Evolutionary conservation across 345 rosid genomes (phyloP).

Genomic region (Salix caprea): DNA sequence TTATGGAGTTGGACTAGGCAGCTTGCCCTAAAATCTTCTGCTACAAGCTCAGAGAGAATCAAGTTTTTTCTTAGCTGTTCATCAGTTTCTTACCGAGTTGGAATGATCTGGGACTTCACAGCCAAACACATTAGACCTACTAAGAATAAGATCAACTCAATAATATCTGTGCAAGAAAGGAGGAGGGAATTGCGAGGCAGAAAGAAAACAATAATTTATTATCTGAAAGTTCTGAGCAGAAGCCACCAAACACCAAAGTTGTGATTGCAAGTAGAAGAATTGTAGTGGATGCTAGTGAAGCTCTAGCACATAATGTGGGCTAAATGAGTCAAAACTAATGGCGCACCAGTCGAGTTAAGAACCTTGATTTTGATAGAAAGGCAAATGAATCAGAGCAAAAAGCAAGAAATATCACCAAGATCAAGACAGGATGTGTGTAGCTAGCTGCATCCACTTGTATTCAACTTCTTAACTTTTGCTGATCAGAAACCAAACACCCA

Average conservation of each 20-base stretch:
- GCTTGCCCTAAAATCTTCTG: neutral
- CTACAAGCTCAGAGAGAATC: too few relatives aligned
- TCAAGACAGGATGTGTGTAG: conserved; percentile 48
- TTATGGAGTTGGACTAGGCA: neutral
- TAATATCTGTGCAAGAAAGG: neutral
- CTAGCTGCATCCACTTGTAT: conserved; percentile 61
- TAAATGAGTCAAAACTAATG: conserved; percentile 36
- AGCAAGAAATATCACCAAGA: conserved; percentile 43
- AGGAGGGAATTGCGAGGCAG: neutral
- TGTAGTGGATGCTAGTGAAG: neutral
- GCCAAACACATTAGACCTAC: neutral
- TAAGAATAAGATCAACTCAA: neutral
- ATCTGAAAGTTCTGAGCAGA: neutral
- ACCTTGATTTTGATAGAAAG: conserved; percentile 60
- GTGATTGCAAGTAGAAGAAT: neutral
- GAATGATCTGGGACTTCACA: neutral
- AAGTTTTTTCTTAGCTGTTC: neutral
- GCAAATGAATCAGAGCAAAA: conserved; percentile 85
- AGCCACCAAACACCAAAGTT: neutral
- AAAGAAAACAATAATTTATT: neutral
- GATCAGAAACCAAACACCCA: conserved; percentile 57
- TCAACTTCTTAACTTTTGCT: conserved; percentile 60
- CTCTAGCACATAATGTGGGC: neutral
- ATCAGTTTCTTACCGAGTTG: neutral
- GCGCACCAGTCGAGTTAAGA: conserved; percentile 32